Base-by-base conservation (phyloP, 2,329 filamentous ascomycete species). In the Fusarium keratoplasticum region DNA sequence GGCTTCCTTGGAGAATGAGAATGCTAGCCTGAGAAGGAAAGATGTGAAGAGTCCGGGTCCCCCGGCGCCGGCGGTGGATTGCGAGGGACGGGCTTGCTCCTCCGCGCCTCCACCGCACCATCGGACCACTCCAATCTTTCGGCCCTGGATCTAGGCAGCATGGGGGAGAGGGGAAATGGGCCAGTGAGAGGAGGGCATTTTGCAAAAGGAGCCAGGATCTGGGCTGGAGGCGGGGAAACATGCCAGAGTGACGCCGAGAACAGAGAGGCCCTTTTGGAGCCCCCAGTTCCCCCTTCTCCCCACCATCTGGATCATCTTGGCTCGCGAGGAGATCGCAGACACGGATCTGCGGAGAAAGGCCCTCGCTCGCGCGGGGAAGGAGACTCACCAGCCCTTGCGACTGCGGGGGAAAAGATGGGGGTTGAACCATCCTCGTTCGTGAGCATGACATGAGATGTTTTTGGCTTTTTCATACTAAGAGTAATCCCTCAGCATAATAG, bases 391-490 rank as follows among this genome's bases (percentile, higher is more conserved):
- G 42, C 22, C 67, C 60, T 58, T 58, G 40, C 25, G 70, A 66
- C 38, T 78, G 76, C 66, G 76, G 76, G 76, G 76, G 72, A 73
- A 67, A 73, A 67, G 62, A 74, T 72, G 69, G 71, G 75, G 69
- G 69, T 40, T n/a, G 22, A 73, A 71, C 47, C 25, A 36, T 36
- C 33, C 14, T 38, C n/a, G 31, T 22, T 38, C 35, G 47, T 55
- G n/a, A 20, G 29, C 33, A 47, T 66, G 54, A 40, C 27, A 62
- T 64, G 57, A 38, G 14, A 58, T 58, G 54, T 58, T 58, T 58
- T 58, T 38, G n/a, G 6, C n/a, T 58, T 27, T 25, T 25, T 1
- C 40, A 35, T 38, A 40, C 14, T 27, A 44, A 61, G 3, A 36
- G 2, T 36, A 57, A 64, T 61, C 29, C 31, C 25, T 33, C n/a